Conservation (phyloP, 2,329 filamentous ascomycete genomes). For the Aspergillus melleus region DNA sequence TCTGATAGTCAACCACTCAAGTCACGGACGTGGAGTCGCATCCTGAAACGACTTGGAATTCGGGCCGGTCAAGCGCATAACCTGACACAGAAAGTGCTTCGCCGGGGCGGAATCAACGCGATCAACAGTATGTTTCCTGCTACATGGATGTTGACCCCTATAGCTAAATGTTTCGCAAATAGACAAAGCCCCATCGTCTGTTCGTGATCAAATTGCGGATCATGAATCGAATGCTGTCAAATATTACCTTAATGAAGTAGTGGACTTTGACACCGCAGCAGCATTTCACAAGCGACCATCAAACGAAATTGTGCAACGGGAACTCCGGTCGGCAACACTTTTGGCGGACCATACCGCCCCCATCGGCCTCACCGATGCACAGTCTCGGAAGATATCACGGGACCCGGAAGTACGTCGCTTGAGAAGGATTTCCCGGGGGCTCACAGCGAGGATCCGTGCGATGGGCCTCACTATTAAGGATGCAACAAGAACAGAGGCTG, state of each 20-base stretch:
- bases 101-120: conserved; percentile 16
- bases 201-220: conserved; percentile 22
- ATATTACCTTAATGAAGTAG: conserved; percentile 22
- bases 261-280: conserved; percentile 18
- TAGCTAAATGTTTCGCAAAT: conserved; percentile 7
- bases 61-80: conserved; percentile 9
- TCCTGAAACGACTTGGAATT: conserved; percentile 15
- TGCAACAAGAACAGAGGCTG: conserved; percentile 1
- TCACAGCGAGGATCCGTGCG: conserved; percentile 8
- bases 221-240: conserved; percentile 21
- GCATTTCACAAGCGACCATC: conserved; percentile 16
- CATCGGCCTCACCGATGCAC: conserved; percentile 13
- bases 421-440: conserved; percentile 2
- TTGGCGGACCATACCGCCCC: conserved; percentile 16
- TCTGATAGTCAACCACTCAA: conserved; percentile 14
- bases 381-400: conserved; percentile 7
- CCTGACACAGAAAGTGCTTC: conserved; percentile 18
- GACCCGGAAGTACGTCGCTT: conserved; percentile 1
- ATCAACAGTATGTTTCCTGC: conserved; percentile 20
- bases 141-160: background rate
- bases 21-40: conserved; percentile 12
- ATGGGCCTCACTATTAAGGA: conserved; percentile 10
- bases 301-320: conserved; percentile 18
- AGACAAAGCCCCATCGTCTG: conserved; percentile 17
- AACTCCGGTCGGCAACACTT: conserved; percentile 11